These are phyloP conservation scores for Naegleria fowleri DNA, from an alignment of 208 protist species.

Conservation along the genomic window DNA sequence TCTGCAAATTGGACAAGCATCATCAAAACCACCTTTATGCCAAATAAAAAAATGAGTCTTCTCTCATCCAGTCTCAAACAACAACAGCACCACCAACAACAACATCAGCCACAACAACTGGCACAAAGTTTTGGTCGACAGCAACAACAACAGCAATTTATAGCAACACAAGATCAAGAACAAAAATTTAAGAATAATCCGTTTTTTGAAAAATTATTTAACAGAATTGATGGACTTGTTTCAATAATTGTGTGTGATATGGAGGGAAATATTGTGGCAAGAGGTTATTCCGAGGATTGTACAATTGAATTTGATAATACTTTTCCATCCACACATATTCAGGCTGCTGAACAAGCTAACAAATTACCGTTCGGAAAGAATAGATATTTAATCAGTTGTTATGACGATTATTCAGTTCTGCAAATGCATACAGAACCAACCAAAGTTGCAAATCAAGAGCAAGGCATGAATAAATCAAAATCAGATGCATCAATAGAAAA, in stretches of 20 bases:
- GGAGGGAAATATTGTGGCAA: background rate
- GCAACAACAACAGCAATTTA: background rate
- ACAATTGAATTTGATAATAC: background rate
- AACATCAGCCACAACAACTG: background rate
- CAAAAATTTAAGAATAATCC: background rate
- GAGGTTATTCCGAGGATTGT: background rate
- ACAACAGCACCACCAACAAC: background rate
- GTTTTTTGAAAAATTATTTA: background rate
- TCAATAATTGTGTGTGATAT: background rate
- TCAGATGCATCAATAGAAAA: background rate
- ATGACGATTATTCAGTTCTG: background rate
- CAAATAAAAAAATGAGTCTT: slow-evolving; percentile 2
- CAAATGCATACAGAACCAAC: background rate
- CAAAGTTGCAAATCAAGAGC: background rate
- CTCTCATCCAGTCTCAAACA: background rate
- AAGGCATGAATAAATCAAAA: background rate
- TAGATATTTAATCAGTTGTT: background rate
- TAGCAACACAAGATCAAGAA: background rate
- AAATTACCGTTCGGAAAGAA: background rate
- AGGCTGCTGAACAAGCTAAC: background rate
- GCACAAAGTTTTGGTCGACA: background rate
- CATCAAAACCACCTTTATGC: too few species aligned
- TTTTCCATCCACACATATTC: background rate
- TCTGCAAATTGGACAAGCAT: too few species aligned
- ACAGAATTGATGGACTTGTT: background rate